These are phyloP conservation scores for Fusarium dimerum DNA, from an alignment of 2,329 filamentous ascomycete genomes.

Conservation along the genomic window DNA sequence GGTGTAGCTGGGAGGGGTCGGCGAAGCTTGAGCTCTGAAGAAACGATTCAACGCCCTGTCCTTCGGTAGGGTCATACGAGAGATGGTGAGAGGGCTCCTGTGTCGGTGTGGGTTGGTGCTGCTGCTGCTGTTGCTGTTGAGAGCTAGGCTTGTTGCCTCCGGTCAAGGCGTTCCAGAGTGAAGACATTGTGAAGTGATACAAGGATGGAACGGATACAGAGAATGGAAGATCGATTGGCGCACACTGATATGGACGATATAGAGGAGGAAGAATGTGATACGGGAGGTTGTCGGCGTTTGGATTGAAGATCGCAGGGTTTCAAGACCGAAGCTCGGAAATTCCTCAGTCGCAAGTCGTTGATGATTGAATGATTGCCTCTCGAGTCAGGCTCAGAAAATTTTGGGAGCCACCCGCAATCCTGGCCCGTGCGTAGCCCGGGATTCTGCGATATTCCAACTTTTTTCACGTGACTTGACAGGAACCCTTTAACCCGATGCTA, in stretches of 20 bases:
- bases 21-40: conserved; percentile 74
- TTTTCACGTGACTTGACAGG: conserved; percentile 11
- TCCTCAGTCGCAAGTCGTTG: not conserved
- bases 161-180: conserved; percentile 63
- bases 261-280: not conserved
- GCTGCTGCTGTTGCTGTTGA: conserved; percentile 38
- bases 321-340: conserved; percentile 23
- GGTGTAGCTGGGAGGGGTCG: conserved; percentile 87
- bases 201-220: not conserved
- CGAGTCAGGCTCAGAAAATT: conserved; percentile 27
- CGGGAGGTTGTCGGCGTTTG: conserved; percentile 17
- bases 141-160: conserved; percentile 54
- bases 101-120: conserved; percentile 35
- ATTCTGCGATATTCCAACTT: conserved; percentile 13
- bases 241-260: not conserved
- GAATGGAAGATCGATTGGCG: not conserved
- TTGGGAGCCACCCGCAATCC: conserved; percentile 27
- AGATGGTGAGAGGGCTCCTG: conserved; percentile 54
- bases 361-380: conserved; percentile 17
- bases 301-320: conserved; percentile 24
- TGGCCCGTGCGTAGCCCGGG: conserved; percentile 26
- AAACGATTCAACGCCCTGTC: conserved; percentile 84
- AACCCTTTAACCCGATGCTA: not conserved
- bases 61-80: conserved; percentile 70
- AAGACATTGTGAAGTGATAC: conserved; percentile 47